A percentile compares a stretch with the other conserved stretches of the same genome.
These are phyloP conservation scores for Chondrus crispus DNA, from an alignment of 23 red algal genomes.

Conservation along the genomic window DNA sequence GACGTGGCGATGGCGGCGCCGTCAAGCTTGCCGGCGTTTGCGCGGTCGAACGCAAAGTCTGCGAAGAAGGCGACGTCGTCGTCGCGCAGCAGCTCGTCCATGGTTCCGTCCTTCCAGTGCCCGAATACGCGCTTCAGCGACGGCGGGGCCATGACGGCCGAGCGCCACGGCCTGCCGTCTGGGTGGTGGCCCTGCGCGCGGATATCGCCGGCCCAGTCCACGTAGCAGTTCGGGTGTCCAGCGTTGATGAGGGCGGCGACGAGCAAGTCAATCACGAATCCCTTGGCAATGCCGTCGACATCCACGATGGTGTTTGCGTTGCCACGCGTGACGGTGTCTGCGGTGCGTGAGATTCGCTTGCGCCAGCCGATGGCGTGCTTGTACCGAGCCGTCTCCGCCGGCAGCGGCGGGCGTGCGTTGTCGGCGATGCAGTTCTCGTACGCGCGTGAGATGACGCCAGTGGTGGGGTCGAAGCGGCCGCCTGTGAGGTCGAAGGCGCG, in stretches of 20 bases:
- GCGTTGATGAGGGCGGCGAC: background rate
- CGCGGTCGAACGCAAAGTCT: too few relatives aligned
- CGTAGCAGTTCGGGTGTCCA: background rate
- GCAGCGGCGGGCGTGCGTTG: background rate
- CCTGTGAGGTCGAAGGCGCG: background rate
- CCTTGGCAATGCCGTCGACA: slow-evolving; percentile 57
- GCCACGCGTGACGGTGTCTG: background rate
- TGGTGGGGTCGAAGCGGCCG: slow-evolving; percentile 67
- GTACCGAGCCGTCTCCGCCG: slow-evolving; percentile 1
- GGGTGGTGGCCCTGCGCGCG: slow-evolving; percentile 40
- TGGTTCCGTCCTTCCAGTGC: slow-evolving; percentile 6
- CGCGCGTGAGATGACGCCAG: slow-evolving; percentile 3
- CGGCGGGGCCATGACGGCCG: slow-evolving; percentile 43
- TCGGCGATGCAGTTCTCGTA: slow-evolving; percentile 40
- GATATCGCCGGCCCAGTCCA: slow-evolving; percentile 72
- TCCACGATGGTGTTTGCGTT: slow-evolving; percentile 60
- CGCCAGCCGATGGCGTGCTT: slow-evolving; percentile 46
- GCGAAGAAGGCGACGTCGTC: slow-evolving; percentile 2
- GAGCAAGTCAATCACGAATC: slow-evolving; percentile 38
- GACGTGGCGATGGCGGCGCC: slow-evolving; percentile 39
- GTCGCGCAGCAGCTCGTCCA: slow-evolving; percentile 16
- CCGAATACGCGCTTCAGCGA: slow-evolving; percentile 35
- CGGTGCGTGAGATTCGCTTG: slow-evolving; percentile 3
- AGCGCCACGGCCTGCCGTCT: slow-evolving; percentile 41
- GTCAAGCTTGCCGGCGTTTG: background rate